phyloP scores from a whole-genome alignment of 192 early-diverging fungal species.

The Umbelopsis vinacea region DNA sequence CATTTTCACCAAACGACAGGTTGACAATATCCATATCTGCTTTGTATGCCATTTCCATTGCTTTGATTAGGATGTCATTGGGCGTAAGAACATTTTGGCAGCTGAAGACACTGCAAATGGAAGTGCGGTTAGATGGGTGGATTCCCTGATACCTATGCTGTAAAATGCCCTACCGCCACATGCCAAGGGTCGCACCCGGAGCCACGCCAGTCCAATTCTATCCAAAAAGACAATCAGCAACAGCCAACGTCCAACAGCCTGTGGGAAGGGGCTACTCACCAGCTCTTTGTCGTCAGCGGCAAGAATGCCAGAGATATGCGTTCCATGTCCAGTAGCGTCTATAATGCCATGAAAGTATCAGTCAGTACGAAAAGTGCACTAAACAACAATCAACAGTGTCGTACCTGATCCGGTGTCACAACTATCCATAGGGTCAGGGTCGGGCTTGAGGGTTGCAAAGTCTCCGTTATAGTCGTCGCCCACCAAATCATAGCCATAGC shows the following conservation, averaged over 20 bases:
- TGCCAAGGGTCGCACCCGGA: constrained; percentile 70
- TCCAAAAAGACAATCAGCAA: constrained; percentile 9
- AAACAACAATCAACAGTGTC: background rate
- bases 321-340: constrained; percentile 59
- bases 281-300: constrained; percentile 39
- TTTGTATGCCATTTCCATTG: constrained; percentile 69
- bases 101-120: constrained; percentile 60
- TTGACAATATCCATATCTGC: constrained; percentile 80
- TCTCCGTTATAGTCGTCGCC: constrained; percentile 57
- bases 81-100: constrained; percentile 66
- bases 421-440: constrained; percentile 53
- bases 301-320: constrained; percentile 67
- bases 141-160: too few relatives aligned
- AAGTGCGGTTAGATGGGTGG: background rate
- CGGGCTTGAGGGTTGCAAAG: constrained; percentile 29
- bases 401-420: constrained; percentile 43
- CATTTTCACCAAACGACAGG: constrained; percentile 77
- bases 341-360: background rate
- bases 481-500: constrained; percentile 68
- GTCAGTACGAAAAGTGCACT: background rate
- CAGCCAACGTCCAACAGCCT: background rate
- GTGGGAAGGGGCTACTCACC: constrained; percentile 19
- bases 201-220: constrained; percentile 63
- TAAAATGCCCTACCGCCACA: constrained; percentile 59
- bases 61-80: constrained; percentile 77